A percentile compares a stretch with the other conserved stretches of the same genome.
phyloP scores from a whole-genome alignment of 2,329 filamentous ascomycete genomes.

The Claviceps purpurea region DNA sequence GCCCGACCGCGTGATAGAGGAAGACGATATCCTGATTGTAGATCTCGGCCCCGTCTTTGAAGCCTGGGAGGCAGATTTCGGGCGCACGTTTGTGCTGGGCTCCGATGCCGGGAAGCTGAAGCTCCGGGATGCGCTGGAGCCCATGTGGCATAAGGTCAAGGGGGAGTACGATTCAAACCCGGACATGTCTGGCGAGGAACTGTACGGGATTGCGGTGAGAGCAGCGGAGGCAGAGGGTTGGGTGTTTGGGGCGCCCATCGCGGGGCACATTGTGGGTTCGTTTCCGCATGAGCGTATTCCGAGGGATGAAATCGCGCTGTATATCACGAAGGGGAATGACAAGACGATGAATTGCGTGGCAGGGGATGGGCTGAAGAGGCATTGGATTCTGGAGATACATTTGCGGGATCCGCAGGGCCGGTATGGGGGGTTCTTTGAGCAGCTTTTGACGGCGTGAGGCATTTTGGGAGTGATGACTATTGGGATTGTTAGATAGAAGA shows the following conservation, averaged over 20 bases:
- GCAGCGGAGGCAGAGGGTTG: slow-evolving; percentile 26
- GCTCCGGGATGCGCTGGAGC: slow-evolving; percentile 31
- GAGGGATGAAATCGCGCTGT: slow-evolving; percentile 29
- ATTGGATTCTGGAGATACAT: slow-evolving; percentile 39
- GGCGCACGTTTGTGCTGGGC: slow-evolving; percentile 37
- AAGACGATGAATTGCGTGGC: slow-evolving; percentile 25
- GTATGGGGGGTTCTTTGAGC: slow-evolving; percentile 31
- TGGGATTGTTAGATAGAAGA: too few species aligned
- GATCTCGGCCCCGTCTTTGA: slow-evolving; percentile 40
- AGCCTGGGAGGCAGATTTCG: slow-evolving; percentile 39
- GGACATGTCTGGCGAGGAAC: slow-evolving; percentile 32
- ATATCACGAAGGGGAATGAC: slow-evolving; percentile 30
- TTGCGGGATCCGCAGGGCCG: slow-evolving; percentile 24
- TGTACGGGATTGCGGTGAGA: slow-evolving; percentile 30
- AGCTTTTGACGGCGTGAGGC: slow-evolving; percentile 15
- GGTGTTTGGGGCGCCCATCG: slow-evolving; percentile 28
- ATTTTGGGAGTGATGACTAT: neutral
- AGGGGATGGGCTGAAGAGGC: slow-evolving; percentile 26
- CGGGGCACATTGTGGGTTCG: slow-evolving; percentile 35
- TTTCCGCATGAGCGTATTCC: slow-evolving; percentile 39
- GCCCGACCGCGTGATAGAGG: slow-evolving; percentile 31
- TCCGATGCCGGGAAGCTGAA: slow-evolving; percentile 29
- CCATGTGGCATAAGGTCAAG: slow-evolving; percentile 32
- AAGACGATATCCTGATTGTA: slow-evolving; percentile 36
- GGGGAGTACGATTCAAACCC: slow-evolving; percentile 22